Base-by-base conservation (phyloP, 1,284 basidiomycete genomes). In the Hypsizygus ulmarius region DNA sequence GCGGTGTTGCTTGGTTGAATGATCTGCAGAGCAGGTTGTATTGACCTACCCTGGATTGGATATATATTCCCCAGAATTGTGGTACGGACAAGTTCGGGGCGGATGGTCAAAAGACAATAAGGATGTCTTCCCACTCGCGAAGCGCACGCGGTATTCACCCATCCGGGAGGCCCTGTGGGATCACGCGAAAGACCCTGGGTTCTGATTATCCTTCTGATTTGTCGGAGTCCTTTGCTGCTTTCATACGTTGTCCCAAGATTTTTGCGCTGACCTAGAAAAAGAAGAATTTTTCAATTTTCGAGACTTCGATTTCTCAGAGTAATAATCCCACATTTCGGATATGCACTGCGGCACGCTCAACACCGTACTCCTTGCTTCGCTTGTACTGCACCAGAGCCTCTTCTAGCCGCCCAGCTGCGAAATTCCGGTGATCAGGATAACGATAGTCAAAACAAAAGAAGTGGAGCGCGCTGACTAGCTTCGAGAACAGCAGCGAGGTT, bases 401-500 rank as follows among this genome's bases (percentile, higher is more conserved):
- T 62, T 92, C 90, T 21, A 94, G 74, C 52, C 80, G 77, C 45
- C 88, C 90, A 62, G 81, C 87, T 90, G 65, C 49, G 58, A 54
- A 52, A 49, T 39, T 39, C 25, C 34, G 49, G 56, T 66, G 50
- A 64, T 58, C 52, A 61, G 39, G 52, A 56, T 54, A 58, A 57
- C 53, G 55, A 59, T 65, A 58, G 67, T 49, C 49, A 51, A 33
- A 43, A 51, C 15, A 5, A 67, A 59, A n/a, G n/a, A 63, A 61
- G 53, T 54, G 59, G 54, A 41, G 44, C 30, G 44, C 30, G 77
- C 82, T 60, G 59, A 88, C 91, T 84, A 44, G 92, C 91, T 81
- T 94, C 91, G 47, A 94, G 75, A 58, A 94, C 90, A 18, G 90
- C 91, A 21, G 89, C 94, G 45, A 95, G 79, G 71, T 95, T 97